Evolutionary conservation across 805 yeast genomes (phyloP).

Genomic region (Suhomyces pyralidae): DNA sequence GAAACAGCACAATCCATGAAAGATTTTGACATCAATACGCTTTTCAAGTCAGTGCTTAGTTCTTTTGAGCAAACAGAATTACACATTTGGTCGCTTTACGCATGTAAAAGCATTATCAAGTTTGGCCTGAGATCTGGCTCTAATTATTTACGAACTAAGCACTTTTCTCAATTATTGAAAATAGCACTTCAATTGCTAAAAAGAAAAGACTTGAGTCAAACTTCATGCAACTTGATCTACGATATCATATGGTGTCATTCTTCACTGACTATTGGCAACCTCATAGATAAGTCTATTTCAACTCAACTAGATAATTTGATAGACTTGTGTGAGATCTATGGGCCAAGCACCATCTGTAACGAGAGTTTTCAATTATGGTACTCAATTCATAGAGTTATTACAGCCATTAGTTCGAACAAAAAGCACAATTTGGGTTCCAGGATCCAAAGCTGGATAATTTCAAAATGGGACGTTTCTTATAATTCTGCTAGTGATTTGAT

Average conservation of each 20-base stretch:
- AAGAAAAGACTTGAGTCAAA: conserved; percentile 17
- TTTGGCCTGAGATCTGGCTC: neutral
- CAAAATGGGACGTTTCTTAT: conserved; percentile 41
- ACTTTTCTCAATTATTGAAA: conserved; percentile 26
- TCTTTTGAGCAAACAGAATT: conserved; percentile 20
- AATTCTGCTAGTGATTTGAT: conserved; percentile 36
- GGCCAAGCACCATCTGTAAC: conserved; percentile 49
- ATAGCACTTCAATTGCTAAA: conserved; percentile 37
- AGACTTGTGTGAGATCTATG: conserved; percentile 57
- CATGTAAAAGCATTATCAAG: conserved; percentile 15
- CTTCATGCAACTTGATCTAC: conserved; percentile 33
- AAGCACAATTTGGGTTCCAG: conserved; percentile 21
- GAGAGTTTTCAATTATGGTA: conserved; percentile 58
- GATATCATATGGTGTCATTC: conserved; percentile 11
- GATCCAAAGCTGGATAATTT: conserved; percentile 50
- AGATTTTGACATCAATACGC: conserved; percentile 6
- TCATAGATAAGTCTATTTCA: conserved; percentile 39
- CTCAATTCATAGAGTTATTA: conserved; percentile 34
- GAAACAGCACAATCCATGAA: neutral
- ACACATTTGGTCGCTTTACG: conserved; percentile 25
- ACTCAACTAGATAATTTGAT: conserved; percentile 49
- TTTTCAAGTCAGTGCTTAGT: conserved; percentile 15
- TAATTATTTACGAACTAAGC: neutral
- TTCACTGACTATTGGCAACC: conserved; percentile 7
- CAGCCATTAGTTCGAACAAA: conserved; percentile 27